These are phyloP conservation scores for Purpureocillium lavendulum DNA, from an alignment of 2,329 filamentous ascomycete species.

Conservation along the genomic window DNA sequence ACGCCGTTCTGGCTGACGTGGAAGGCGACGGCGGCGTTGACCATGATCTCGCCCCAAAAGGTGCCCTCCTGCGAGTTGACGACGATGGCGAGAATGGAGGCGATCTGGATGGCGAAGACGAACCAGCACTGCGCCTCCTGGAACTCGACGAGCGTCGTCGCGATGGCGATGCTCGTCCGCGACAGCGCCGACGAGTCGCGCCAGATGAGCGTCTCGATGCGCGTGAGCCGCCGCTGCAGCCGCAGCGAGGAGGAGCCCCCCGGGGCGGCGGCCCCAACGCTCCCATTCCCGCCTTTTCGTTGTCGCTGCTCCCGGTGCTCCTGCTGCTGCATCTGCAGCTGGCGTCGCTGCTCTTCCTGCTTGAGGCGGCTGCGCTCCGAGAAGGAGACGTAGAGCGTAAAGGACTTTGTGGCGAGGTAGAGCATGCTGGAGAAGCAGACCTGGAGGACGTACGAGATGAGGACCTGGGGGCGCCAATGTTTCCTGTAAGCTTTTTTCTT, in stretches of 20 bases:
- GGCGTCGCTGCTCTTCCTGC: neutral
- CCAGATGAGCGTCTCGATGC: slow-evolving; percentile 28
- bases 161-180: slow-evolving; percentile 28
- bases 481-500: no score
- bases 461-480: slow-evolving; percentile 17
- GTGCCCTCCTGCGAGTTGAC: slow-evolving; percentile 30
- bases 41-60: slow-evolving; percentile 29
- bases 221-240: slow-evolving; percentile 21
- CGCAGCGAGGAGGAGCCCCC: neutral
- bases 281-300: no score
- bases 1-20: slow-evolving; percentile 28
- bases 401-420: slow-evolving; percentile 24
- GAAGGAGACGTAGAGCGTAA: slow-evolving; percentile 24
- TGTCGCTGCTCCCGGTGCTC: no score
- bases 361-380: slow-evolving; percentile 12
- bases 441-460: slow-evolving; percentile 29
- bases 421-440: slow-evolving; percentile 24
- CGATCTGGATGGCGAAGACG: slow-evolving; percentile 29
- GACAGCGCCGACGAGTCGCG: slow-evolving; percentile 25
- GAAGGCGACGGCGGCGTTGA: slow-evolving; percentile 27
- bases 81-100: slow-evolving; percentile 29
- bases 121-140: slow-evolving; percentile 31
- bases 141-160: slow-evolving; percentile 30
- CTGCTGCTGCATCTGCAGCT: neutral
- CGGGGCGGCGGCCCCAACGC: no score